Evolutionary conservation across 1,284 basidiomycete species (phyloP), one percentile per base, ranked within the genome.

Genomic region (Vanrija humicola): DNA sequence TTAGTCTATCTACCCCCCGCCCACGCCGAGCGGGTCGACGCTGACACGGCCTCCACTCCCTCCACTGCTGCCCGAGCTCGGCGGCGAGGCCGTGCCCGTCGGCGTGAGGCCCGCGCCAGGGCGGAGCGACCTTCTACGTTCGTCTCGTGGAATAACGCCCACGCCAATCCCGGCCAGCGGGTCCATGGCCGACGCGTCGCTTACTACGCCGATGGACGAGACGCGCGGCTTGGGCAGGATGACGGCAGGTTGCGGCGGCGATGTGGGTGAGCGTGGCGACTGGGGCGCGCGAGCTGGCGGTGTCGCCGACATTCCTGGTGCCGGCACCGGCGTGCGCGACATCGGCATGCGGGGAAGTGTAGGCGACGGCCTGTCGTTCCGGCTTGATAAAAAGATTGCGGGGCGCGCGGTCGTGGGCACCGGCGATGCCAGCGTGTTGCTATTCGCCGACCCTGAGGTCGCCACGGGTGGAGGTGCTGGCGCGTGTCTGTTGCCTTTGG

Each of bases 121-220:
- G 28, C 39, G 14, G 23, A 40, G 25, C 1, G 25, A 34, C 34
- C 34, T 34, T 34, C 34, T 34, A 34, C 34, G 34, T 12, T 23
- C 19, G 43, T 39, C 26, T 39, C 23, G 23, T 29, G 50, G 42
- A 43, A 51, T 12, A 10, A 16, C 38, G 19, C 47, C 25, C 23
- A 59, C 58, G 16, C 52, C 58, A 4, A 59, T 40, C 1, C 55
- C 59, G 1, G 50, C 59, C 9, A 61, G 50, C 18, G 59, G 59
- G 43, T 61, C 59, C 26, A 54, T 45, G 38, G 29, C 10, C 39
- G 43, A 45, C 19, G 19, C 10, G 15, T 29, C 16, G 52, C 28
- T 9, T 44, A 46, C 19, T 45, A 53, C 28, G 39, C 38, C 34
- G 34, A 34, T 34, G 34, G 34, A 34, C 34, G 2, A 28, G 28